Evolutionary conservation across 1,284 basidiomycete genomes (phyloP).

Genomic region (Taiwanofungus camphoratus): DNA sequence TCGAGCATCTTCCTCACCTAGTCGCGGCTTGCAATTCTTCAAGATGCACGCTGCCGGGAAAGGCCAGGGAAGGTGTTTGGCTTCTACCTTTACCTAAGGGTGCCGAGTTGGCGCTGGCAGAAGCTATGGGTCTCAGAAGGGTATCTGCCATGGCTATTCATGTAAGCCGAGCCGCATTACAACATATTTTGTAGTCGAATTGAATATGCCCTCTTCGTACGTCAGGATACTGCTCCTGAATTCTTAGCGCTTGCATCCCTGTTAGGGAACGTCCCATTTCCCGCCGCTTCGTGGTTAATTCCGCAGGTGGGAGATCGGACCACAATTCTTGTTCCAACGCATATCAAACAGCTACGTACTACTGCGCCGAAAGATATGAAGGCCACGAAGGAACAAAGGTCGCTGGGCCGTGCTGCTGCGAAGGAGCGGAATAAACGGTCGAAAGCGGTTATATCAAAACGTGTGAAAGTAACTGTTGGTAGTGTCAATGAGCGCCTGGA

Average conservation of each 20-base stretch:
- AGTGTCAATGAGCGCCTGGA: too few species aligned
- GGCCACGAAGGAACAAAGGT: slow-evolving; percentile 58
- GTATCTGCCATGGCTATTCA: slow-evolving; percentile 64
- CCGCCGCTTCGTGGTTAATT: slow-evolving; percentile 62
- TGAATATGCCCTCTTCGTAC: neutral
- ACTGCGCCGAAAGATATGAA: slow-evolving; percentile 77
- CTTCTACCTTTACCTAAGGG: slow-evolving; percentile 70
- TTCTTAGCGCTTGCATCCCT: slow-evolving; percentile 34
- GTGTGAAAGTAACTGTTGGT: too few species aligned
- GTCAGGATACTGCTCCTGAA: slow-evolving; percentile 34
- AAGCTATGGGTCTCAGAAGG: slow-evolving; percentile 60
- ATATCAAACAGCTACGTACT: slow-evolving; percentile 83
- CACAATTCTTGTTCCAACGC: slow-evolving; percentile 56
- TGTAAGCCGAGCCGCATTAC: too few species aligned
- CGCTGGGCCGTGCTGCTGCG: slow-evolving; percentile 48
- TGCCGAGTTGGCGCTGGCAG: slow-evolving; percentile 62
- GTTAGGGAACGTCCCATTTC: slow-evolving; percentile 42
- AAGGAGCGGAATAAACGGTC: slow-evolving; percentile 37
- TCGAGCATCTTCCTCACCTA: slow-evolving; percentile 68
- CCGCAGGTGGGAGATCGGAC: slow-evolving; percentile 11
- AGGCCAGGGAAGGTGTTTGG: slow-evolving; percentile 33
- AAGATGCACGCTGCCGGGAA: neutral
- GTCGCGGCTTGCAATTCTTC: slow-evolving; percentile 67
- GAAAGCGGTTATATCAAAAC: too few species aligned
- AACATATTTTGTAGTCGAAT: neutral